These are phyloP conservation scores for Alternaria panax DNA, from an alignment of 2,329 filamentous ascomycete species.

Conservation along the genomic window DNA sequence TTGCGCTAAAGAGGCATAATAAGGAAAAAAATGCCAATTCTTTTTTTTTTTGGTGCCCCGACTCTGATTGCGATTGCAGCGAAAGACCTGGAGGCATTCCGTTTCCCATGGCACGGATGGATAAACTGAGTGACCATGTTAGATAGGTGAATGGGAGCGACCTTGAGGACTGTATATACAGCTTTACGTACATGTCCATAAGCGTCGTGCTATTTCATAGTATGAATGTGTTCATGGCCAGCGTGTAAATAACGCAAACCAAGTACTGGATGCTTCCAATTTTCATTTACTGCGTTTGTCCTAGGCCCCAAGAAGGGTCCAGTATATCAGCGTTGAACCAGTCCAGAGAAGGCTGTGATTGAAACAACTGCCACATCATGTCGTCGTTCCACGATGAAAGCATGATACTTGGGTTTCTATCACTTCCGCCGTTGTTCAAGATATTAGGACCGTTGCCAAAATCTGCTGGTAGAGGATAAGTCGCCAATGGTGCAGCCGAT, in stretches of 20 bases:
- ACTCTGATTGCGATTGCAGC: not conserved
- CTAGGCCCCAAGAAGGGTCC: conserved; percentile 35
- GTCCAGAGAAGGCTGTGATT: conserved; percentile 43
- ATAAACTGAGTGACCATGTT: too few species aligned
- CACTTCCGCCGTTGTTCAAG: conserved; percentile 1
- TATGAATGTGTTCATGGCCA: not conserved
- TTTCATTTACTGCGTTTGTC: conserved; percentile 2
- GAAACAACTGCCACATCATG: conserved; percentile 47
- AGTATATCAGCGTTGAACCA: conserved; percentile 47
- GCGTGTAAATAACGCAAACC: not conserved
- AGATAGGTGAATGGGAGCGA: not conserved
- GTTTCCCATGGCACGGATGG: too few species aligned
- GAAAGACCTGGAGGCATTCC: not conserved
- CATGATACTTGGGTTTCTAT: conserved; percentile 12
- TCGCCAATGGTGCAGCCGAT: not conserved
- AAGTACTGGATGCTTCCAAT: not conserved
- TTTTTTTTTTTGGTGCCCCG: not conserved
- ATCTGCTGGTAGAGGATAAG: not conserved
- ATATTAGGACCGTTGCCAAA: conserved; percentile 2
- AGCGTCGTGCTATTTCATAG: not conserved
- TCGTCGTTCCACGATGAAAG: conserved; percentile 41
- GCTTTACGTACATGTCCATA: not conserved
- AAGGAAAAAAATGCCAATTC: not conserved
- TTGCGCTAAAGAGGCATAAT: not conserved
- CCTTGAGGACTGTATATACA: not conserved